Evolutionary conservation across 306 rosid genomes (phyloP), one percentile per base, ranked within the genome.

Genomic region (Acmispon strigosus): DNA sequence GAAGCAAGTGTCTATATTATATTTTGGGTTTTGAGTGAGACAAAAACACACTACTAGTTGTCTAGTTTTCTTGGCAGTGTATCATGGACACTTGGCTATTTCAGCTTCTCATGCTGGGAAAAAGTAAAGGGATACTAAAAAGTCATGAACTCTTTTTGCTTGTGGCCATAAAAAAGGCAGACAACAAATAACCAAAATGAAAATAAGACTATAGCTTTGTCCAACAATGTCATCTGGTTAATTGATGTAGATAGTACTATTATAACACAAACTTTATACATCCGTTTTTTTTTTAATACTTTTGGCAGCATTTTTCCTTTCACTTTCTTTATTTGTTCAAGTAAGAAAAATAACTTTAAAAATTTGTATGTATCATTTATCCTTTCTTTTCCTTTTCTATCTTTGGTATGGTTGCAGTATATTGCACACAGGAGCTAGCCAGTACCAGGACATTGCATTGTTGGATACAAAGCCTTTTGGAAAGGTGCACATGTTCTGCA

Each of bases 381-480:
- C 62, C 42, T 37, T 29, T 9, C 4, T 22, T 8, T 24, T 62
- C 2, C 7, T 32, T 50, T 29, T 61, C 13, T 29, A 17, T 51
- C 41, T 71, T 51, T 54, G 60, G 76, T 70, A 64, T 43, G 55
- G 27, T 42, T 79, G 72, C 86, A 93, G 98, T 56, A 93, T 93
- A 77, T 80, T 93, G 78, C 96, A 90, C 74, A 93, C 98, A 17
- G 98, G 96, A 68, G 89, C 92, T 62, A 86, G 93, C 75, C 96
- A 83, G 81, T 93, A 82, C 75, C 98, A 93, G 80, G 98, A 90
- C 80, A 93, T 93, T 63, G 98, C 98, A 10, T 79, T 93, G 60
- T 78, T 93, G 86, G 98, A 93, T 87, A 90, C 98, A 17, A 93
- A 93, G 80, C 98, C 98, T 36, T 93, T 93, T 48, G 98, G 98